A percentile compares a stretch with the other conserved stretches of the same genome.
phyloP scores from a whole-genome alignment of 768 basidiomycete species.

The Boletus patriciae region DNA sequence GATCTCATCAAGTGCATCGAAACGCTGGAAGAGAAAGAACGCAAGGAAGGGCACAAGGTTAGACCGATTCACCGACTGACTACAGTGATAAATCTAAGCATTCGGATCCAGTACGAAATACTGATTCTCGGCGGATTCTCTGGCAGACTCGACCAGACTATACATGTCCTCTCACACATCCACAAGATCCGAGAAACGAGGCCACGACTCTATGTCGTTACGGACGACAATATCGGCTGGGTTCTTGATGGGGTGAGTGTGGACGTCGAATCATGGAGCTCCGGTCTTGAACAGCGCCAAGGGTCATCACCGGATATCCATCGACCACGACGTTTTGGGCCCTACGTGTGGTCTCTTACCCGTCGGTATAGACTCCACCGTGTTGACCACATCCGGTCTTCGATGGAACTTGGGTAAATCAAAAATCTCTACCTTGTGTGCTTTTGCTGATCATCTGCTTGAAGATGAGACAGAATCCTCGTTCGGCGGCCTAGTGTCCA shows the following conservation, averaged over 20 bases:
- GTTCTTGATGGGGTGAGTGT: slow-evolving; percentile 69
- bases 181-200: slow-evolving; percentile 71
- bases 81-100: not conserved
- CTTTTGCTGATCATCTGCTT: slow-evolving; percentile 5
- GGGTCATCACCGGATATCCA: slow-evolving; percentile 80
- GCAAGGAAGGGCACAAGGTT: slow-evolving; percentile 40
- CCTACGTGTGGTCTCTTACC: slow-evolving; percentile 95
- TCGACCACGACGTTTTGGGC: slow-evolving; percentile 75
- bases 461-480: slow-evolving; percentile 66
- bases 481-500: slow-evolving; percentile 84
- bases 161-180: slow-evolving; percentile 83
- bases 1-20: slow-evolving; percentile 93
- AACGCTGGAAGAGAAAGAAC: slow-evolving; percentile 60
- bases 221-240: slow-evolving; percentile 93
- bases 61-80: not conserved
- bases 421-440: not conserved
- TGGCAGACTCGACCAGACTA: slow-evolving; percentile 91
- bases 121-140: slow-evolving; percentile 86
- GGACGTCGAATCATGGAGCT: not conserved
- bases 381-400: slow-evolving; percentile 80
- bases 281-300: slow-evolving; percentile 30
- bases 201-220: slow-evolving; percentile 67
- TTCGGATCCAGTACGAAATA: slow-evolving; percentile 53
- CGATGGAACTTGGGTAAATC: slow-evolving; percentile 84
- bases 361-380: slow-evolving; percentile 74